Base-by-base conservation (phyloP, 2,329 filamentous ascomycete genomes). In the Alternaria triticimaculans region DNA sequence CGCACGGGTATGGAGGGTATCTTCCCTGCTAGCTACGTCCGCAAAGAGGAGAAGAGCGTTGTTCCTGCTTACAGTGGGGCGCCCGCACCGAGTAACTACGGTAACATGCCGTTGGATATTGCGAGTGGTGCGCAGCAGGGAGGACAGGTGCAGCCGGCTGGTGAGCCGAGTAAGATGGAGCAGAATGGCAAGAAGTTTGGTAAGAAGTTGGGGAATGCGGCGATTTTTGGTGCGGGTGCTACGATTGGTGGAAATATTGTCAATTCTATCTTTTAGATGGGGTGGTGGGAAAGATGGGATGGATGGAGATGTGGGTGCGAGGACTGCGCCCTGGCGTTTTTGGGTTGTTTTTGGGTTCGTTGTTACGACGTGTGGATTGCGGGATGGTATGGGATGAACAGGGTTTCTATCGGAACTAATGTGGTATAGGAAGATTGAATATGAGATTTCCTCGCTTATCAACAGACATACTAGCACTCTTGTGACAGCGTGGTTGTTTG, bases 161-260 rank as follows among this genome's bases (percentile, higher is more conserved):
- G 83, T 33, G 83, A 84, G 46, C 84, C 83, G 9, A 85, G 84
- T 77, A 96, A 96, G 83, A 83, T 89, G 15, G 86, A 89, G 67
- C 86, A 93, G 80, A 87, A 89, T 60, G 94, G 93, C 60, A 97
- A 97, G 89, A 97, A 97, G 84, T 92, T 97, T 81, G 94, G 95
- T 70, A 97, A 96, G 88, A 98, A 97, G 86, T 80, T 95, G 76
- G 95, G 95, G 33, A 90, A 90, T 78, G 88, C 88, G 48, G 93
- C 94, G 26, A 93, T 97, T 71, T 97, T 97, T 74, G 95, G 95
- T 80, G 95, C 95, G 51, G 94, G 95, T 80, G 94, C 95, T 53
- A 96, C 93, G 2, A 91, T 97, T 68, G 94, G 94, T 77, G 88
- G 91, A 68, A 96, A 97, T 77, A 89, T 97, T 76, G 93, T 97